Percentiles rank a stretch among this genome's conserved stretches.
phyloP scores from a whole-genome alignment of 305 asterid genomes.

The Fraxinus paxiana region DNA sequence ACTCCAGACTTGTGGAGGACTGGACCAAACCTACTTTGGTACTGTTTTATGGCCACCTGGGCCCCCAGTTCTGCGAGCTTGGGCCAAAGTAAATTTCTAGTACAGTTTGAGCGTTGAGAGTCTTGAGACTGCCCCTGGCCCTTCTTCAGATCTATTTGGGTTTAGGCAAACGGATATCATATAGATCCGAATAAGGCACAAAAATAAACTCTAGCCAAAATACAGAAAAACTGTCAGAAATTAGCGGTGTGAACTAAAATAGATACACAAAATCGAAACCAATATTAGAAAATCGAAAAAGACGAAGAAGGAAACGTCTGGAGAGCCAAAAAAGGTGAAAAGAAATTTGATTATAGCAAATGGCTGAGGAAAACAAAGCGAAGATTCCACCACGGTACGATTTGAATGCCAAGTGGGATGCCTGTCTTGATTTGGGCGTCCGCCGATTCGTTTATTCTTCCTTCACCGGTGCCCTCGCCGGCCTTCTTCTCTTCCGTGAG shows the following conservation, averaged over 20 bases:
- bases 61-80: not conserved
- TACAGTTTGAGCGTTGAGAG: not conserved
- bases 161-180: not conserved
- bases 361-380: slow-evolving; percentile 49
- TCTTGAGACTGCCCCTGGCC: not conserved
- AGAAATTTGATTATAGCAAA: slow-evolving; percentile 9
- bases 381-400: slow-evolving; percentile 53
- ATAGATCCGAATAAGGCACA: not conserved
- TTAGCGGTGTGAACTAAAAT: not conserved
- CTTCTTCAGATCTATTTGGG: not conserved
- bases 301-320: not conserved
- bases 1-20: not conserved
- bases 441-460: slow-evolving; percentile 78
- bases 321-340: not conserved
- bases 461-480: slow-evolving; percentile 65
- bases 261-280: not conserved
- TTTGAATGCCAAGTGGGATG: slow-evolving; percentile 86
- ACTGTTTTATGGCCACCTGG: not conserved
- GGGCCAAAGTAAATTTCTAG: not conserved
- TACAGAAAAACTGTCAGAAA: not conserved
- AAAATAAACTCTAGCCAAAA: not conserved
- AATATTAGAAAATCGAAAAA: not conserved
- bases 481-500: slow-evolving; percentile 74
- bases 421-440: slow-evolving; percentile 69
- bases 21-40: not conserved